These are phyloP conservation scores for Cryptosporidium andersoni DNA, from an alignment of 169 alveolate species.

Conservation along the genomic window DNA sequence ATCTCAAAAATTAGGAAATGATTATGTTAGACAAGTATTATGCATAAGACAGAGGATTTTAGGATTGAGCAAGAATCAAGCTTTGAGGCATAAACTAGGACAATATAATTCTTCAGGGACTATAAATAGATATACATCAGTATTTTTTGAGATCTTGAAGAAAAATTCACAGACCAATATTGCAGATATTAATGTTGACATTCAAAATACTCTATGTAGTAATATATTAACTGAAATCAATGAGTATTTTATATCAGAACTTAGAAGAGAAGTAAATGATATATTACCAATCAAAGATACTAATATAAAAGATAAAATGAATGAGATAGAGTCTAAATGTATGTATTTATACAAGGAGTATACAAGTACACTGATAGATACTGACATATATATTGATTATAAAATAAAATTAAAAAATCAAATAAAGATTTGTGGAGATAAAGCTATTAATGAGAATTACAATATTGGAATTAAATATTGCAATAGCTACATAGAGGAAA, in stretches of 20 bases:
- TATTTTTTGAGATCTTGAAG: constrained; percentile 28
- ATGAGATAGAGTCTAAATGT: constrained; percentile 29
- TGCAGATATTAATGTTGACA: constrained; percentile 32
- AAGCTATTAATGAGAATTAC: constrained; percentile 27
- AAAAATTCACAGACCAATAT: constrained; percentile 1
- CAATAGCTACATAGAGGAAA: constrained; percentile 37
- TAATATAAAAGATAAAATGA: constrained; percentile 5
- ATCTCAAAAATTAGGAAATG: constrained; percentile 3
- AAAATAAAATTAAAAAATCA: constrained; percentile 27
- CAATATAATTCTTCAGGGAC: constrained; percentile 56
- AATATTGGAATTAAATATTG: constrained; percentile 35
- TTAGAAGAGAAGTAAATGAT: constrained; percentile 1
- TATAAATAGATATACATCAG: constrained; percentile 33
- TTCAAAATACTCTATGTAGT: constrained; percentile 47
- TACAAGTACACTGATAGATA: constrained; percentile 62
- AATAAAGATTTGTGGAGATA: constrained; percentile 5
- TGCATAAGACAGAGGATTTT: constrained; percentile 53
- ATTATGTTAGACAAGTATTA: constrained; percentile 50
- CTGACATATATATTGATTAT: constrained; percentile 62
- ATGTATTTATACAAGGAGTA: constrained; percentile 65
- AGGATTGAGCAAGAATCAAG: constrained; percentile 66
- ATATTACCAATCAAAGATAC: constrained; percentile 22
- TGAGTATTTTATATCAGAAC: constrained; percentile 19
- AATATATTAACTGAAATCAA: constrained; percentile 17
- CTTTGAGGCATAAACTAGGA: constrained; percentile 56